Percentiles rank a stretch among this genome's conserved stretches.
phyloP scores from a whole-genome alignment of 805 yeast genomes.

The Candida chilensis region DNA sequence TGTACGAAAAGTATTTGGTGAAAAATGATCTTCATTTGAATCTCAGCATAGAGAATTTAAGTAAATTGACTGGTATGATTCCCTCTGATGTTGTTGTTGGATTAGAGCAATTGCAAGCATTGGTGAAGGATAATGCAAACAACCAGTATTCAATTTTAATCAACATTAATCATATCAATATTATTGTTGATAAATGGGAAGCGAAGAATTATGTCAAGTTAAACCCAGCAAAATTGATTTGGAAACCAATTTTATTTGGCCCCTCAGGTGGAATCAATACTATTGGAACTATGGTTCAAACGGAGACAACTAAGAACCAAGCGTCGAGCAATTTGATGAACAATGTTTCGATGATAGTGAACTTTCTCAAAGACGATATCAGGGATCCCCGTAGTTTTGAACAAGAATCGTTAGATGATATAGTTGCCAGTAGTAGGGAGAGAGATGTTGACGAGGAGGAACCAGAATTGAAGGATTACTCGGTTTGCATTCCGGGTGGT shows the following conservation, averaged over 20 bases:
- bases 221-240: conserved; percentile 46
- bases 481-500: conserved; percentile 13
- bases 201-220: conserved; percentile 41
- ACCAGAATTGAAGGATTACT: conserved; percentile 4
- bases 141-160: conserved; percentile 45
- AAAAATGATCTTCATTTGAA: too few species aligned
- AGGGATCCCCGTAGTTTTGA: conserved; percentile 55
- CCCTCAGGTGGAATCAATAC: conserved; percentile 81
- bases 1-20: conserved; percentile 8
- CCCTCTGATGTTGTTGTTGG: conserved; percentile 83
- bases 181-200: conserved; percentile 40
- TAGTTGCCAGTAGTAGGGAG: conserved; percentile 9
- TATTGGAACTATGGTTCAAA: conserved; percentile 31
- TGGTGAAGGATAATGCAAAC: conserved; percentile 36
- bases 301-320: conserved; percentile 6
- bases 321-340: conserved; percentile 18
- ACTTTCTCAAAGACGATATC: conserved; percentile 61
- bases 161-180: conserved; percentile 31
- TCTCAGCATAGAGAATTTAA: conserved; percentile 39
- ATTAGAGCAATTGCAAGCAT: conserved; percentile 63
- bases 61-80: conserved; percentile 75
- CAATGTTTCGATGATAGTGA: conserved; percentile 46
- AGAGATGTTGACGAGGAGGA: conserved; percentile 11
- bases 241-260: conserved; percentile 82
- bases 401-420: conserved; percentile 41